phyloP scores from a whole-genome alignment of 1,139 yeast species.

The Yamadazyma triangularis region DNA sequence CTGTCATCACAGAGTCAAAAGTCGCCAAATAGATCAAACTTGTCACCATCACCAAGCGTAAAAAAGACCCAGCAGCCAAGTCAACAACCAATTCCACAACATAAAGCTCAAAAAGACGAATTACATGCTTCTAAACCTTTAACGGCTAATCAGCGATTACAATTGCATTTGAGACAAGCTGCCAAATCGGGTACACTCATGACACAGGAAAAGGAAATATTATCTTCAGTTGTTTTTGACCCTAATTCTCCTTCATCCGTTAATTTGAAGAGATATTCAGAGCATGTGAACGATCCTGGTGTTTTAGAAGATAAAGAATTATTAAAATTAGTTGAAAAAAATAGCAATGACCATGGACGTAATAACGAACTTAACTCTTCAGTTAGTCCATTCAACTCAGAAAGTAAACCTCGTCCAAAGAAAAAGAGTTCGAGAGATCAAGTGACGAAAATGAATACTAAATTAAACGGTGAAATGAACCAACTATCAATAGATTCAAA shows the following conservation, averaged over 20 bases:
- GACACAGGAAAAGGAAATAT: slow-evolving; percentile 36
- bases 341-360: no score
- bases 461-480: slow-evolving; percentile 21
- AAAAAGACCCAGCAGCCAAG: neutral
- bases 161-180: slow-evolving; percentile 37
- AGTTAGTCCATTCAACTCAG: neutral
- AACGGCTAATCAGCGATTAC: slow-evolving; percentile 39
- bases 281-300: slow-evolving; percentile 3
- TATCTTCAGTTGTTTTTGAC: slow-evolving; percentile 37
- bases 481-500: slow-evolving; percentile 3
- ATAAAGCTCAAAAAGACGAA: slow-evolving; percentile 1
- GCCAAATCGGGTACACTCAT: slow-evolving; percentile 35
- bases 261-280: slow-evolving; percentile 19
- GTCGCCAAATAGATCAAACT: neutral
- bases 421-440: slow-evolving; percentile 22
- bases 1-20: slow-evolving; percentile 4
- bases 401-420: neutral
- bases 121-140: slow-evolving; percentile 10
- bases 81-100: slow-evolving; percentile 5
- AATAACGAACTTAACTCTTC: neutral
- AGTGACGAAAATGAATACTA: slow-evolving; percentile 31
- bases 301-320: neutral
- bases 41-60: slow-evolving; percentile 1
- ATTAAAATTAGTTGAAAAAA: neutral
- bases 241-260: slow-evolving; percentile 32